Conservation (phyloP, 805 yeast genomes). For the Metschnikowia koreensis region DNA sequence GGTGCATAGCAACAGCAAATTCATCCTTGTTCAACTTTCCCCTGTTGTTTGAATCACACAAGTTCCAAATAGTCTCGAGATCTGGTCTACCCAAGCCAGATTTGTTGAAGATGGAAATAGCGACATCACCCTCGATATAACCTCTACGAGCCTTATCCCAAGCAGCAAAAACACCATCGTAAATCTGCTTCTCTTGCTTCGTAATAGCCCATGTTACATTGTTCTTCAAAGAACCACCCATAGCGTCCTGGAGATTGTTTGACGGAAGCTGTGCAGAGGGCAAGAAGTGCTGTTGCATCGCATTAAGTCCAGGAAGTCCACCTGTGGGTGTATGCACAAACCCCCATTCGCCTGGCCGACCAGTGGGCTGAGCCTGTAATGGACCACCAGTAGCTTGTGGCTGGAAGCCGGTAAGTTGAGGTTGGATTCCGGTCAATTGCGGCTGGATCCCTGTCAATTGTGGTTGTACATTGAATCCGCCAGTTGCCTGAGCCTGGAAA, state of each 20-base stretch:
- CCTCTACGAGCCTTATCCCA: constrained; percentile 78
- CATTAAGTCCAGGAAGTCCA: constrained; percentile 67
- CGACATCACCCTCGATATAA: constrained; percentile 71
- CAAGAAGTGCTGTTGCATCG: constrained; percentile 65
- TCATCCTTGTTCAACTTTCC: constrained; percentile 87
- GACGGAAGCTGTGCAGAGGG: constrained; percentile 45
- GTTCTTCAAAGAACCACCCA: constrained; percentile 43
- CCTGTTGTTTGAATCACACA: constrained; percentile 77
- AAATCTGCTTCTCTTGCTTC: constrained; percentile 80
- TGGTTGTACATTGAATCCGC: constrained; percentile 21
- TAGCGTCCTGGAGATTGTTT: constrained; percentile 39
- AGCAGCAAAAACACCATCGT: constrained; percentile 82
- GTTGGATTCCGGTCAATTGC: constrained; percentile 29
- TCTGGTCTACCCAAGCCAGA: constrained; percentile 86
- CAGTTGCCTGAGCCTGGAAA: constrained; percentile 9
- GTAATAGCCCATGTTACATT: constrained; percentile 81
- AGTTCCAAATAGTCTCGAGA: constrained; percentile 86
- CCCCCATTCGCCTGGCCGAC: constrained; percentile 80
- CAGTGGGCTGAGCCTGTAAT: constrained; percentile 55
- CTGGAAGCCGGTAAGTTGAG: constrained; percentile 1
- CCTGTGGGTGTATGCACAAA: constrained; percentile 67
- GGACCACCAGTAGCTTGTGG: constrained; percentile 10
- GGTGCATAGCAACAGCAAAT: constrained; percentile 96
- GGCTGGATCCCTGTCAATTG: constrained; percentile 37
- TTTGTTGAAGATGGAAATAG: constrained; percentile 84